phyloP scores from a whole-genome alignment of 2,329 filamentous ascomycete genomes.

The Ustilaginoidea virens region DNA sequence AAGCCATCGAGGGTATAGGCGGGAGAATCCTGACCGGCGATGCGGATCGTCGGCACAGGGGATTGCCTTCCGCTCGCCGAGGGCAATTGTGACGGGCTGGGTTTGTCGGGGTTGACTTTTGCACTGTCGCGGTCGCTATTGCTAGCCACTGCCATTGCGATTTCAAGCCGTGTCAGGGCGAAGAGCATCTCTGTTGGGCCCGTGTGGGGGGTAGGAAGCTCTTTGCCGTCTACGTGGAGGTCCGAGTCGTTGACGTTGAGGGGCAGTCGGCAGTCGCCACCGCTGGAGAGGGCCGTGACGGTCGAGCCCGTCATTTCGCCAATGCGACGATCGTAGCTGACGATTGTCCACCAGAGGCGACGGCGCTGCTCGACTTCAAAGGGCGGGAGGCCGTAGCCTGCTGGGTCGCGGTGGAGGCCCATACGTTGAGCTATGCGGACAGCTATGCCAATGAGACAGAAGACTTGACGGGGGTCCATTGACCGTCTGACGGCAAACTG shows the following conservation, averaged over 20 bases:
- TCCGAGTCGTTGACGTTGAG: slow-evolving; percentile 49
- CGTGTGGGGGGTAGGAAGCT: slow-evolving; percentile 29
- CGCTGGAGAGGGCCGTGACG: slow-evolving; percentile 36
- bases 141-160: slow-evolving; percentile 37
- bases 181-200: slow-evolving; percentile 47
- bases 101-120: slow-evolving; percentile 15
- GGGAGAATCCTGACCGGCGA: slow-evolving; percentile 34
- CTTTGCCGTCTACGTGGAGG: slow-evolving; percentile 40
- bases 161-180: slow-evolving; percentile 37
- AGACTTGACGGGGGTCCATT: slow-evolving; percentile 38
- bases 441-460: slow-evolving; percentile 43
- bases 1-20: slow-evolving; percentile 36
- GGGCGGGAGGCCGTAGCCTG: slow-evolving; percentile 31
- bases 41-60: slow-evolving; percentile 21
- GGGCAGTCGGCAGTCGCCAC: slow-evolving; percentile 38
- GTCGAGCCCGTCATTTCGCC: slow-evolving; percentile 48
- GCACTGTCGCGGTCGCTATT: slow-evolving; percentile 24
- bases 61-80: slow-evolving; percentile 8
- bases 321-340: slow-evolving; percentile 52
- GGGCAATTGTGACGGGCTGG: slow-evolving; percentile 9
- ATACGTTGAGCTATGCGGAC: slow-evolving; percentile 53
- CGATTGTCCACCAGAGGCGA: slow-evolving; percentile 58
- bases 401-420: slow-evolving; percentile 50
- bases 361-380: slow-evolving; percentile 58
- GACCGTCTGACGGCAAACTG: slow-evolving; percentile 34